phyloP scores from a whole-genome alignment of 179 eudicot genomes.

The Beta lomatogona region DNA sequence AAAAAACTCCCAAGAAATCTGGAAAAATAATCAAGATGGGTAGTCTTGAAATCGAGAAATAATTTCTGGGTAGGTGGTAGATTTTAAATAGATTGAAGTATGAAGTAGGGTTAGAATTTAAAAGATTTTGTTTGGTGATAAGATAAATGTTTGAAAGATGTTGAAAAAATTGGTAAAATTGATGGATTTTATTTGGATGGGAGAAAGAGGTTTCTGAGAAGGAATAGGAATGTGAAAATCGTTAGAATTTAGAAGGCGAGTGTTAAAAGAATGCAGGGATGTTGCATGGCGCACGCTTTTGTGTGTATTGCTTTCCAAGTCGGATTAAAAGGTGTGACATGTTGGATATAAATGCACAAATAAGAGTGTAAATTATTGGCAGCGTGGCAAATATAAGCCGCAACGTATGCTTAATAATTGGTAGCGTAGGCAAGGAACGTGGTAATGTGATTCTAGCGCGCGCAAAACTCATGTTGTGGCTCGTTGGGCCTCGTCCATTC shows the following conservation, averaged over 20 bases:
- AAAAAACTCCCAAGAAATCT: too few species aligned
- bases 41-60: neutral
- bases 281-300: conserved; percentile 26
- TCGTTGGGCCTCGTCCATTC: neutral
- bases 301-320: conserved; percentile 18
- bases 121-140: neutral
- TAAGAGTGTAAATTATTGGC: neutral
- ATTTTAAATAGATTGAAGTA: neutral
- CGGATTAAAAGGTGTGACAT: conserved; percentile 6
- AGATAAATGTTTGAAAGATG: neutral
- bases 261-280: conserved; percentile 4
- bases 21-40: conserved; percentile 14
- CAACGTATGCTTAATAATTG: conserved; percentile 5
- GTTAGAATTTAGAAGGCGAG: neutral
- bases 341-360: neutral
- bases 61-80: conserved; percentile 16
- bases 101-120: neutral
- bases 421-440: conserved; percentile 29
- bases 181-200: neutral
- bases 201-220: conserved; percentile 4
- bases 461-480: neutral
- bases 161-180: neutral
- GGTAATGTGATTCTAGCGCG: conserved; percentile 17
- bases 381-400: neutral
- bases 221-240: neutral